phyloP scores from a whole-genome alignment of 1,284 basidiomycete species.

The Ustilago lituana region DNA sequence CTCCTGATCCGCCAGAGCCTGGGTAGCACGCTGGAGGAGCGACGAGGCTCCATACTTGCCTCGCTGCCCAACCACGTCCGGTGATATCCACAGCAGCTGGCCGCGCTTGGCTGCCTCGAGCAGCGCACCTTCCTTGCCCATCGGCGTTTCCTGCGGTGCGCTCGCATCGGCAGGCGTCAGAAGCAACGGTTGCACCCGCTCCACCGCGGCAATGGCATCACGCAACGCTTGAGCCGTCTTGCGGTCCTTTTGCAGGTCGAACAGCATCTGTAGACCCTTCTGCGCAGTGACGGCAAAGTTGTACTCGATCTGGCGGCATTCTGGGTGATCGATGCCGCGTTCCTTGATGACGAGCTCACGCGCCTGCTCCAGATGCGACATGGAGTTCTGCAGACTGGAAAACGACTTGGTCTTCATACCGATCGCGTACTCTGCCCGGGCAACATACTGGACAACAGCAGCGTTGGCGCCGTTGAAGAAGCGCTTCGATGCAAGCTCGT shows the following conservation, averaged over 20 bases:
- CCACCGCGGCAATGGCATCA: slow-evolving; percentile 54
- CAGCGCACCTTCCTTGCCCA: slow-evolving; percentile 39
- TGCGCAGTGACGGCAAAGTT: slow-evolving; percentile 64
- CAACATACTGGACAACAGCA: slow-evolving; percentile 59
- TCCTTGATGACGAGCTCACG: slow-evolving; percentile 37
- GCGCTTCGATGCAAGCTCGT: slow-evolving; percentile 59
- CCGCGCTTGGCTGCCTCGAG: slow-evolving; percentile 52
- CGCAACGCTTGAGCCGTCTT: slow-evolving; percentile 45
- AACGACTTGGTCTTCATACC: slow-evolving; percentile 57
- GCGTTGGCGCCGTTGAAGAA: slow-evolving; percentile 48
- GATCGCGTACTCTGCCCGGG: slow-evolving; percentile 60
- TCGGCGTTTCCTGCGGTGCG: slow-evolving; percentile 16
- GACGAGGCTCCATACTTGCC: slow-evolving; percentile 61
- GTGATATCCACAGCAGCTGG: slow-evolving; percentile 58
- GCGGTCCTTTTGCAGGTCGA: slow-evolving; percentile 55
- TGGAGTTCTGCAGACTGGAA: slow-evolving; percentile 42
- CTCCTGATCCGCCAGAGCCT: slow-evolving; percentile 52
- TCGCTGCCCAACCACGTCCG: slow-evolving; percentile 64
- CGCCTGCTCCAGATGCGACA: slow-evolving; percentile 55
- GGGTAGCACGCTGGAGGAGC: slow-evolving; percentile 47
- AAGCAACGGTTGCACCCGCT: slow-evolving; percentile 45
- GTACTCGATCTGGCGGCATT: slow-evolving; percentile 58
- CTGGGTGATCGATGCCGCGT: slow-evolving; percentile 20
- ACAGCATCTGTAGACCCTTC: slow-evolving; percentile 63
- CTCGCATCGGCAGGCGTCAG: slow-evolving; percentile 16